Conservation (phyloP, 2,329 filamentous ascomycete genomes). For the Phialocephala subalpina region DNA sequence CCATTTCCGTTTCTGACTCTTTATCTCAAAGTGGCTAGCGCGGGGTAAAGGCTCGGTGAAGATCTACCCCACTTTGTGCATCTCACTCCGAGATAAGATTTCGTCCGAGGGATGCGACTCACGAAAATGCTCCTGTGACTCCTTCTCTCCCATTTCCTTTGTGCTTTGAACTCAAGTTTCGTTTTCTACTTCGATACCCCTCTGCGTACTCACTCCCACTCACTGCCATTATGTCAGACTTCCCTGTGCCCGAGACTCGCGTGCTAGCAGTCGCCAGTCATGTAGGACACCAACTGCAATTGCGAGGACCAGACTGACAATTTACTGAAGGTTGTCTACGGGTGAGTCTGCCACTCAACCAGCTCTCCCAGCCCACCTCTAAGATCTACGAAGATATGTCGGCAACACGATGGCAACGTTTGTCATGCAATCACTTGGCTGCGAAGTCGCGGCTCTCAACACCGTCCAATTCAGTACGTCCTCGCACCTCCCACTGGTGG, state of each 20-base stretch:
- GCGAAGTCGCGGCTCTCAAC: conserved; percentile 92
- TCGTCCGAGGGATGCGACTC: conserved; percentile 17
- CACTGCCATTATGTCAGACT: conserved; percentile 35
- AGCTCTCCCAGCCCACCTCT: conserved; percentile 8
- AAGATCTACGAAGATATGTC: conserved; percentile 74
- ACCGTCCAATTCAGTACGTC: conserved; percentile 92
- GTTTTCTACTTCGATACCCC: not conserved
- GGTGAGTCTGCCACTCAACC: conserved; percentile 59
- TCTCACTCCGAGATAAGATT: conserved; percentile 28
- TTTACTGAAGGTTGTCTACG: conserved; percentile 71
- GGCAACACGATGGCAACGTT: conserved; percentile 98
- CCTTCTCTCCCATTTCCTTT: conserved; percentile 21
- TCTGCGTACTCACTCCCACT: not conserved
- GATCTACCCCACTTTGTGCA: conserved; percentile 24
- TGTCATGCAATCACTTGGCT: conserved; percentile 91
- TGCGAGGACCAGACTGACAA: conserved; percentile 36
- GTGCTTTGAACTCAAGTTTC: conserved; percentile 4
- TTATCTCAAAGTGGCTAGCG: conserved; percentile 33
- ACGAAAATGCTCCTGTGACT: conserved; percentile 9
- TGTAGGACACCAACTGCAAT: conserved; percentile 65
- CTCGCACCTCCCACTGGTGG: not conserved
- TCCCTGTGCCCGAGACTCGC: conserved; percentile 62
- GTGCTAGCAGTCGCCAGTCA: conserved; percentile 93
- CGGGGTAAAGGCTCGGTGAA: conserved; percentile 31
- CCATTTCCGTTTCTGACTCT: conserved; percentile 6